Evolutionary conservation across 441 rosid species (phyloP).

Genomic region (Eutrema salsugineum): DNA sequence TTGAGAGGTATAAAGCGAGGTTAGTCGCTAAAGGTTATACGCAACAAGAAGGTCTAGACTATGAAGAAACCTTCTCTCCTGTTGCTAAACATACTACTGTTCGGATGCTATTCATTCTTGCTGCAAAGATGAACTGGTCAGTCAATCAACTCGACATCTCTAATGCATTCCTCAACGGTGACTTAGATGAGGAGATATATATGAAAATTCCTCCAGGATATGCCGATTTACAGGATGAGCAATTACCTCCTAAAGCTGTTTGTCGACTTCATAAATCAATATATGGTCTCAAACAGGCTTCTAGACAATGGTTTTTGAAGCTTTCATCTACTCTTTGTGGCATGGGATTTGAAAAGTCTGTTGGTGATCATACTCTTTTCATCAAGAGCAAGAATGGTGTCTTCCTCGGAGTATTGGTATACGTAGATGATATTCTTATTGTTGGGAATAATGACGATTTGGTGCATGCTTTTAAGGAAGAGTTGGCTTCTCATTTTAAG

Average conservation of each 20-base stretch:
- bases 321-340: not conserved
- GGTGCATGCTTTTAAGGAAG: accelerated
- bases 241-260: not conserved
- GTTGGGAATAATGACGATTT: not conserved
- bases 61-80: not conserved
- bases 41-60: not conserved
- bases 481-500: not conserved
- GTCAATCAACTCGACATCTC: not conserved
- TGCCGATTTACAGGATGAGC: not conserved
- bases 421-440: not conserved
- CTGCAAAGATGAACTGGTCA: not conserved
- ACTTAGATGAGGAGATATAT: not conserved
- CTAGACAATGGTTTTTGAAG: not conserved
- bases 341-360: not conserved
- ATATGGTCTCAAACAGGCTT: not conserved
- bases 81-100: not conserved
- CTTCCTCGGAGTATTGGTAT: accelerated
- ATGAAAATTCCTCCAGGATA: not conserved
- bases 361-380: not conserved
- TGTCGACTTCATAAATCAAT: not conserved
- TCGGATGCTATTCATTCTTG: not conserved
- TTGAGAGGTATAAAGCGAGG: not conserved
- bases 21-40: not conserved
- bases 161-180: not conserved
- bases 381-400: not conserved